Evolutionary conservation across 306 rosid genomes (phyloP).

Genomic region (Trichosanthes truncata): DNA sequence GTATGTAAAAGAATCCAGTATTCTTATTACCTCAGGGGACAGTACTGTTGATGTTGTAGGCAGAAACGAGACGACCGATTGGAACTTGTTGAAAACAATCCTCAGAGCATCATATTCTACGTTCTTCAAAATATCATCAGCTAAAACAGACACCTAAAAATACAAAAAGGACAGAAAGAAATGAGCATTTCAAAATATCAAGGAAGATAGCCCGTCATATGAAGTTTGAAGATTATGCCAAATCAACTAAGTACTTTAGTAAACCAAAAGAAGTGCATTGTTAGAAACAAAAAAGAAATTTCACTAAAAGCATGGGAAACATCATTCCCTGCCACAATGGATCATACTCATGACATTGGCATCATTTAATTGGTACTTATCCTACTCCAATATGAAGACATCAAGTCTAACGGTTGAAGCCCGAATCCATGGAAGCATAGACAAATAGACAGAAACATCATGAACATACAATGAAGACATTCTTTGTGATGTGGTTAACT

Average conservation of each 20-base stretch:
- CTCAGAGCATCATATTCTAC: constrained; percentile 85
- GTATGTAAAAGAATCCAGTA: neutral
- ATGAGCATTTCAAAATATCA: neutral
- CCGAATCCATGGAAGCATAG: neutral
- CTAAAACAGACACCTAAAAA: constrained; percentile 82
- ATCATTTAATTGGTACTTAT: neutral
- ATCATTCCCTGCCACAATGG: neutral
- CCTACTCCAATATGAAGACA: neutral
- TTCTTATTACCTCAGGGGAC: constrained; percentile 73
- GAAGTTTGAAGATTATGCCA: neutral
- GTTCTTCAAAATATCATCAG: constrained; percentile 87
- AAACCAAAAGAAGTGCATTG: neutral
- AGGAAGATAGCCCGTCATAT: neutral
- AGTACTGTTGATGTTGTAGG: constrained; percentile 71
- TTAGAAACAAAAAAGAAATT: neutral
- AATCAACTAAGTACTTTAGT: neutral
- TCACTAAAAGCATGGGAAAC: neutral
- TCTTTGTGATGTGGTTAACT: constrained; percentile 6
- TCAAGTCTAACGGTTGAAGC: neutral
- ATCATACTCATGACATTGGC: neutral
- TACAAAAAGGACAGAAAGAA: constrained; percentile 2
- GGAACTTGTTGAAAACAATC: constrained; percentile 80
- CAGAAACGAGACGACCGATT: constrained; percentile 59
- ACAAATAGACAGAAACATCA: neutral
- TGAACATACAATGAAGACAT: neutral